A percentile compares a stretch with the other conserved stretches of the same genome.
Conservation (phyloP, 129 eudicot genomes). For the sunflower (Helianthus annuus) region DNA sequence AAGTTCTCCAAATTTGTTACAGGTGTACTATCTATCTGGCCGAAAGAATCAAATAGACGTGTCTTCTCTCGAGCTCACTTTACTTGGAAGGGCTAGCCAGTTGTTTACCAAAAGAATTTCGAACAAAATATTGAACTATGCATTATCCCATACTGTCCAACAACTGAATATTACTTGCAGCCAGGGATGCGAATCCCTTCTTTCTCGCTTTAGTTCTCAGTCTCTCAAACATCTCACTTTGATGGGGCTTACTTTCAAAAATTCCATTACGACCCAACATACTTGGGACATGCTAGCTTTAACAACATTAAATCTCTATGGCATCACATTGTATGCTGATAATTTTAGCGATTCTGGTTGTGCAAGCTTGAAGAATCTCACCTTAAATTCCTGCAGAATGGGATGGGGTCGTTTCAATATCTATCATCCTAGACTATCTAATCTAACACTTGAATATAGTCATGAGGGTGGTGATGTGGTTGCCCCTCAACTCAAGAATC, state of each 20-base stretch:
- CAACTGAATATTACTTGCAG: background rate
- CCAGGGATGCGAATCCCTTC: background rate
- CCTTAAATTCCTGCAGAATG: background rate
- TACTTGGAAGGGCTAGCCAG: background rate
- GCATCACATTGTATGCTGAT: background rate
- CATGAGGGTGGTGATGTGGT: background rate
- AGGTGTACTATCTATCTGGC: background rate
- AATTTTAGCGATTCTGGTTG: background rate
- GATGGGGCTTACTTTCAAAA: background rate
- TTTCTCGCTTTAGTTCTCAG: background rate
- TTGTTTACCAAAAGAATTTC: background rate
- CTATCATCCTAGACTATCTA: slow-evolving; percentile 6
- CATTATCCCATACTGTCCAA: slow-evolving; percentile 20
- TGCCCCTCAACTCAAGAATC: slow-evolving; percentile 24
- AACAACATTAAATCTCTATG: background rate
- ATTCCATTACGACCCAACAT: background rate
- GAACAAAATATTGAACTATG: background rate
- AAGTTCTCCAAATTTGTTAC: slow-evolving; percentile 7
- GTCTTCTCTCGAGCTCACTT: background rate
- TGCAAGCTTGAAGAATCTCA: slow-evolving; percentile 20
- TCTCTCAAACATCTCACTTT: slow-evolving; percentile 6
- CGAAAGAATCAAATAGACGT: background rate
- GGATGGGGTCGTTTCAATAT: background rate
- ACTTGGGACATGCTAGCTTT: slow-evolving; percentile 19
- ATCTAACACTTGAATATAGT: slow-evolving; percentile 13